Conservation (phyloP, 2,329 filamentous ascomycete genomes). For the Fusarium sp. region DNA sequence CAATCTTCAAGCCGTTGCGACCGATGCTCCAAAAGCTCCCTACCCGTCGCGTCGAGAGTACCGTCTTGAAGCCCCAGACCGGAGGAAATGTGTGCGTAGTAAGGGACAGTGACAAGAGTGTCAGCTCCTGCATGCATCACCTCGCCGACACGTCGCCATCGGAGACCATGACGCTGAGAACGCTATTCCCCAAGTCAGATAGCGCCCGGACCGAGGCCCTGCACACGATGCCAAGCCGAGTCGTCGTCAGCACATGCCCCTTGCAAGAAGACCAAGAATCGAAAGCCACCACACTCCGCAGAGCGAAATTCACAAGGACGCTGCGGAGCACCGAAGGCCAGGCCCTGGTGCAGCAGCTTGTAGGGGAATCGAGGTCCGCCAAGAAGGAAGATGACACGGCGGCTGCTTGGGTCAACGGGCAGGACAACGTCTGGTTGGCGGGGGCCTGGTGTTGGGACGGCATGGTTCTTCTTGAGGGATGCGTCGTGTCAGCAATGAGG, state of each 20-base stretch:
- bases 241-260: conserved; percentile 65
- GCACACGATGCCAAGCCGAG: conserved; percentile 62
- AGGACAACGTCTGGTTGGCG: conserved; percentile 64
- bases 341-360: conserved; percentile 59
- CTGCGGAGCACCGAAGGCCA: conserved; percentile 62
- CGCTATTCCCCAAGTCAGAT: conserved; percentile 44
- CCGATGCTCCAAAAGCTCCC: conserved; percentile 57
- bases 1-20: conserved; percentile 58
- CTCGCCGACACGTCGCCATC: conserved; percentile 37
- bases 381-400: conserved; percentile 12
- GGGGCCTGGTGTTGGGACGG: conserved; percentile 75
- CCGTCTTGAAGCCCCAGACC: conserved; percentile 49
- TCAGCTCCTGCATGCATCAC: conserved; percentile 44
- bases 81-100: conserved; percentile 8
- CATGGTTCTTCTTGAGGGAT: conserved; percentile 72
- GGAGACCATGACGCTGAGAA: conserved; percentile 52
- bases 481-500: conserved; percentile 67
- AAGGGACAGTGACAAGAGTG: conserved; percentile 5
- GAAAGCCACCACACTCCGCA: conserved; percentile 53
- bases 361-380: conserved; percentile 41
- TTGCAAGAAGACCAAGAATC: conserved; percentile 51
- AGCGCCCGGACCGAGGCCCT: conserved; percentile 60
- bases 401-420: conserved; percentile 64
- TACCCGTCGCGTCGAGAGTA: conserved; percentile 59
- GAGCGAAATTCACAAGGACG: conserved; percentile 63